Conservation (phyloP, 2,329 filamentous ascomycete species). For the Aspergillus bombycis region DNA sequence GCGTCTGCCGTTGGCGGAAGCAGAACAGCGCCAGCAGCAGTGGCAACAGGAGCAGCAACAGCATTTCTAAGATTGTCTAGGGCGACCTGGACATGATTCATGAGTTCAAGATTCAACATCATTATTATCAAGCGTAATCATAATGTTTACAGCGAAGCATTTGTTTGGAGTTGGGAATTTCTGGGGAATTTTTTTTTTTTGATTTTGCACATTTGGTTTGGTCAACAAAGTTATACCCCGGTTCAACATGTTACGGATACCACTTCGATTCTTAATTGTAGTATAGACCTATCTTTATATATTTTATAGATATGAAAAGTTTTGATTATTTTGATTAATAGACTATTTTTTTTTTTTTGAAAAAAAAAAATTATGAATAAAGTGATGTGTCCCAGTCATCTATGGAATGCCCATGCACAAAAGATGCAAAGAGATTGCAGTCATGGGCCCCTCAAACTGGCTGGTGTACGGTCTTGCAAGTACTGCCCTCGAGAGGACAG, state of each 20-base stretch:
- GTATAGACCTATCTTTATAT: not conserved
- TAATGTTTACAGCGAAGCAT: slow-evolving; percentile 16
- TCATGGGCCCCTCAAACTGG: slow-evolving; percentile 53
- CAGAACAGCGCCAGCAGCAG: slow-evolving; percentile 2
- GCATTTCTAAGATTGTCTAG: not conserved
- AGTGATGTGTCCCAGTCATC: slow-evolving; percentile 45
- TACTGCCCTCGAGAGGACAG: slow-evolving; percentile 23
- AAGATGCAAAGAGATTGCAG: slow-evolving; percentile 22
- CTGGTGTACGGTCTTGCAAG: slow-evolving; percentile 48
- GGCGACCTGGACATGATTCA: slow-evolving; percentile 3
- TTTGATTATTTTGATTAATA: not conserved
- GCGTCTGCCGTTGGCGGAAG: slow-evolving; percentile 39
- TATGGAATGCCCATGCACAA: slow-evolving; percentile 51
- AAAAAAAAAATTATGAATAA: not conserved
- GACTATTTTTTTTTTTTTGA: not conserved
- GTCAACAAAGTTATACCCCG: slow-evolving; percentile 1
- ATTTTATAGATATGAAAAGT: not conserved
- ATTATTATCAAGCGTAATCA: slow-evolving; percentile 14
- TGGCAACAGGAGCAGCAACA: slow-evolving; percentile 6
- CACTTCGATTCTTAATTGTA: not conserved
- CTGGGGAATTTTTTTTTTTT: not conserved
- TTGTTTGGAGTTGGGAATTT: slow-evolving; percentile 12
- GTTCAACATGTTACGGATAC: slow-evolving; percentile 7
- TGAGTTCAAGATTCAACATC: slow-evolving; percentile 22
- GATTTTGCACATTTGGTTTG: not conserved